These are phyloP conservation scores for Rhazya stricta DNA, from an alignment of 257 asterid genomes.

Conservation along the genomic window DNA sequence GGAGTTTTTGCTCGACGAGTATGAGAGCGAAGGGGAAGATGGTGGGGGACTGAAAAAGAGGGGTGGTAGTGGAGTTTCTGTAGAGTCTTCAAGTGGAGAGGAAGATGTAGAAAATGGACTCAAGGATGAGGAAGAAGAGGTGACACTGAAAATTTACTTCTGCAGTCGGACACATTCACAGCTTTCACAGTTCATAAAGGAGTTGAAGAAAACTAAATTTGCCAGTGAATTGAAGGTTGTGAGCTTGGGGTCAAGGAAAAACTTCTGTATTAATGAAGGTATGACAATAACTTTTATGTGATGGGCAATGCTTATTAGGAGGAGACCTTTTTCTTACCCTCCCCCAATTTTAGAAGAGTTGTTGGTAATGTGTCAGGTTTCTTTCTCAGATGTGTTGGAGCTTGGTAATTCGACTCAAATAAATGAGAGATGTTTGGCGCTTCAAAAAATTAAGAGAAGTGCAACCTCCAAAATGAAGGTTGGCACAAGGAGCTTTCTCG, in stretches of 20 bases:
- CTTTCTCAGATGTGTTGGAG: conserved; percentile 64
- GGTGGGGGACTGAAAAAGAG: conserved; percentile 53
- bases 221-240: conserved; percentile 67
- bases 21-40: conserved; percentile 64
- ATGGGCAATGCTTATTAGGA: conserved; percentile 3
- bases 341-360: conserved; percentile 3
- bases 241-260: conserved; percentile 93
- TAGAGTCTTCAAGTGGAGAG: conserved; percentile 59
- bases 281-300: conserved; percentile 9
- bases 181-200: conserved; percentile 93
- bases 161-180: conserved; percentile 98
- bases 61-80: conserved; percentile 37
- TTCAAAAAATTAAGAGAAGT: conserved; percentile 66
- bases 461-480: conserved; percentile 71
- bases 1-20: conserved; percentile 80
- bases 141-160: conserved; percentile 58
- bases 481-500: conserved; percentile 9
- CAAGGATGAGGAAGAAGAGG: conserved; percentile 49
- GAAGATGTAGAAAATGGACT: conserved; percentile 47
- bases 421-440: conserved; percentile 88
- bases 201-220: conserved; percentile 80
- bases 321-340: background rate
- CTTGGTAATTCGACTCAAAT: conserved; percentile 63
- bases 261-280: conserved; percentile 90
- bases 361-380: conserved; percentile 10